phyloP scores from a whole-genome alignment of 495 filamentous ascomycete genomes.

The Trichoderma gamsii region DNA sequence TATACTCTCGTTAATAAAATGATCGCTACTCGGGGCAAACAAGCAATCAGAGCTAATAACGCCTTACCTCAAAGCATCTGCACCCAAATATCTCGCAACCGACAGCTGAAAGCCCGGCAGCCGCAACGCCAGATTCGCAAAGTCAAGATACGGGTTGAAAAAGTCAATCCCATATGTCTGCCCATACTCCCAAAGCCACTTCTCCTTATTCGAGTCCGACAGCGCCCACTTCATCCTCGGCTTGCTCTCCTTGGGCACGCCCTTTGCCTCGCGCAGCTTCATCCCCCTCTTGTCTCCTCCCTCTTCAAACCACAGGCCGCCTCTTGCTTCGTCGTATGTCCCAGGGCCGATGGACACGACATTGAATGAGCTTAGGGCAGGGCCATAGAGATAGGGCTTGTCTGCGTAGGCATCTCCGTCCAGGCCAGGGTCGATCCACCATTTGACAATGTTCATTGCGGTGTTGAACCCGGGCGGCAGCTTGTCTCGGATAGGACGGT shows the following conservation, averaged over 20 bases:
- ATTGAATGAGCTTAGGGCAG: constrained; percentile 67
- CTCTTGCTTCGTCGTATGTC: constrained; percentile 32
- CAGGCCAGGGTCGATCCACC: constrained; percentile 79
- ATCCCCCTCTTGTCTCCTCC: constrained; percentile 59
- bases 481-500: constrained; percentile 75
- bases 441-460: constrained; percentile 75
- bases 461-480: constrained; percentile 78
- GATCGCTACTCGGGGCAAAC: constrained; percentile 12
- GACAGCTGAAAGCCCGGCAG: constrained; percentile 73
- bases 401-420: constrained; percentile 86
- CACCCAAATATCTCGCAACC: constrained; percentile 76
- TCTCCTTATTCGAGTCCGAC: constrained; percentile 41
- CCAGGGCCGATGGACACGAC: constrained; percentile 59
- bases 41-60: constrained; percentile 8
- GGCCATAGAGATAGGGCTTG: constrained; percentile 75
- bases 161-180: constrained; percentile 71
- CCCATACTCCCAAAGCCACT: constrained; percentile 45
- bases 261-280: constrained; percentile 38
- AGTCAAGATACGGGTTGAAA: constrained; percentile 87
- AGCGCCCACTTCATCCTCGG: constrained; percentile 62
- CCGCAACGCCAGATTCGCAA: constrained; percentile 68
- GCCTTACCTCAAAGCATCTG: constrained; percentile 49
- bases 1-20: constrained; percentile 19
- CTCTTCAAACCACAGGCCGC: constrained; percentile 56
- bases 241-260: constrained; percentile 48